Percentiles rank a stretch among this genome's conserved stretches.
Evolutionary conservation across 2,329 filamentous ascomycete species (phyloP).

Genomic region (Diplodia corticola): DNA sequence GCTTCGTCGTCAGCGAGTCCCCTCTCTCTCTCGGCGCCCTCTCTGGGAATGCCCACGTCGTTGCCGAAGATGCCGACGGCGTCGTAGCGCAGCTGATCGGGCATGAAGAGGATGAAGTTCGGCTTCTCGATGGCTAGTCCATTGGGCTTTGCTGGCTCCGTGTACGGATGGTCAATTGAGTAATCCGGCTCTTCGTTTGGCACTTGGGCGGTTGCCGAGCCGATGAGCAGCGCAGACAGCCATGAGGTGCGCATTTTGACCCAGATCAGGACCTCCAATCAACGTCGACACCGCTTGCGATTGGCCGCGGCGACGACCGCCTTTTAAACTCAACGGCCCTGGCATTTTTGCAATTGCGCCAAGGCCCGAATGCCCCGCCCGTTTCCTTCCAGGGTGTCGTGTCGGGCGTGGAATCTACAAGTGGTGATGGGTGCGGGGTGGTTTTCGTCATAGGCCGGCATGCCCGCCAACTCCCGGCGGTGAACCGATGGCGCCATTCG

Average conservation of each 20-base stretch:
- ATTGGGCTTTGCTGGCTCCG: conserved; percentile 4
- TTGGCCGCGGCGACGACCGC: neutral
- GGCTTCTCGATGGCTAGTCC: conserved; percentile 13
- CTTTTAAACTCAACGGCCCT: neutral
- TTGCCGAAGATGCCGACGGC: conserved; percentile 41
- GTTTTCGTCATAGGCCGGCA: neutral
- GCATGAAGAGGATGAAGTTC: conserved; percentile 51
- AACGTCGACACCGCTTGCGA: neutral
- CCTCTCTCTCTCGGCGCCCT: no score
- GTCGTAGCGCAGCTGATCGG: conserved; percentile 51
- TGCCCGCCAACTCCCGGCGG: neutral
- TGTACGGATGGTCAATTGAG: conserved; percentile 7
- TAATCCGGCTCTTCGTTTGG: neutral
- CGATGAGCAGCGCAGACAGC: neutral
- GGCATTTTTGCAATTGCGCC: neutral
- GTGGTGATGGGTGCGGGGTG: neutral
- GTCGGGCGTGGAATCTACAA: neutral
- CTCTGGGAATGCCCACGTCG: conserved; percentile 44
- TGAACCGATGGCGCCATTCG: neutral
- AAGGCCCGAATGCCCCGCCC: neutral
- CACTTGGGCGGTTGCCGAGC: neutral
- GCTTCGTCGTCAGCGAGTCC: neutral
- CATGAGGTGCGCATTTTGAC: neutral
- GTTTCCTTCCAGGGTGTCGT: neutral
- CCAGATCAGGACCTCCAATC: neutral